Base-by-base conservation (phyloP, 2,329 filamentous ascomycete genomes). In the Stemphylium vesicarium region DNA sequence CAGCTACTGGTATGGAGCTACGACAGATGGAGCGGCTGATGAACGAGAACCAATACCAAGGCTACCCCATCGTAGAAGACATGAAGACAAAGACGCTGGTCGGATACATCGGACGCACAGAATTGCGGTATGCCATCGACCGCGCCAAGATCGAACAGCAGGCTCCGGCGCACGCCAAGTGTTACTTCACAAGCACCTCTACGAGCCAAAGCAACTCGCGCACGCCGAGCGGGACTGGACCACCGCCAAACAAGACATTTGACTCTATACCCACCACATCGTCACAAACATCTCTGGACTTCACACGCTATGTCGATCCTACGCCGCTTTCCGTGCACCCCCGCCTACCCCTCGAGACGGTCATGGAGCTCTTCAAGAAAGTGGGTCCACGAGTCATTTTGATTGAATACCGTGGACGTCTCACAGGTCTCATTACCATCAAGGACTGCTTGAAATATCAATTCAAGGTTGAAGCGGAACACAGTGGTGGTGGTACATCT, bases 291-390 rank as follows among this genome's bases (percentile, higher is more conserved):
- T 83, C 6, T 13, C 78, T 97, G 31, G 91, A 98, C 71, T 91
- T 99, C 64, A 89, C 88, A 65, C 87, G 90, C 42, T 98, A 94
- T 70, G 88, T 96, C 47, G 94, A 99, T 72, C 84, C 88, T 8
- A 96, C 93, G 0, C 95, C 95, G 0, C 85, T 99, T 2, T 90
- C 92, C 0, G 93, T 93, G 1, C 95, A 99, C 70, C 95, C 95
- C 0, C 87, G 92, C 1, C 85, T 98, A 0, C 90, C 94, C 0
- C 85, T 99, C 0, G 95, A 99, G 77, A 99, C 95, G 0, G 94
- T 96, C 29, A 97, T 99, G 92, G 95, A 99, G 71, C 82, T 99
- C 10, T 99, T 99, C 81, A 94, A 94, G 75, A 99, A 98, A 79
- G 96, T 99, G 73, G 95, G 95, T 0, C 95, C 94, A 0, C 86